Evolutionary conservation across 2,329 filamentous ascomycete genomes (phyloP).

Genomic region (Phialophora expanda): DNA sequence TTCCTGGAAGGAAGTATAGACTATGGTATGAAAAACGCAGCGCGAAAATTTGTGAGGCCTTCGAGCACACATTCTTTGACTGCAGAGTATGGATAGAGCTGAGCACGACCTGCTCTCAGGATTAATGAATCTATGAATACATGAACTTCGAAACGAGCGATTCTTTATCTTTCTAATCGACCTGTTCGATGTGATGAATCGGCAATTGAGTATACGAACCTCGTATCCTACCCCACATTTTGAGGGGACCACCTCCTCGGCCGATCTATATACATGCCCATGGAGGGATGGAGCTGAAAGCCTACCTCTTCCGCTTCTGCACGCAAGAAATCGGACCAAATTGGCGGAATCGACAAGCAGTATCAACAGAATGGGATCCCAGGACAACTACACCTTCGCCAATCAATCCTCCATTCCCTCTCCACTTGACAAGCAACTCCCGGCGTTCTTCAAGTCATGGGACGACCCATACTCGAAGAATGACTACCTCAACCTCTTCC

Average conservation of each 20-base stretch:
- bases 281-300: not conserved
- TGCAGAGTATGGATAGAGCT: constrained; percentile 11
- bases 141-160: constrained; percentile 9
- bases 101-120: constrained; percentile 1
- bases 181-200: not conserved
- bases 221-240: constrained; percentile 25
- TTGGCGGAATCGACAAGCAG: not conserved
- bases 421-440: constrained; percentile 22
- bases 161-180: not conserved
- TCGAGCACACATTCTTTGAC: constrained; percentile 10
- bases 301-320: not conserved
- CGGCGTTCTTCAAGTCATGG: constrained; percentile 32
- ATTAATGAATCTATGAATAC: constrained; percentile 28
- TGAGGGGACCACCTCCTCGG: constrained; percentile 3
- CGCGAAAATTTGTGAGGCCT: constrained; percentile 5
- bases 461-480: constrained; percentile 27
- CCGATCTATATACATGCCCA: not conserved
- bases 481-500: constrained; percentile 28
- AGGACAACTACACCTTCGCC: constrained; percentile 32
- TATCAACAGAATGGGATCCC: constrained; percentile 22
- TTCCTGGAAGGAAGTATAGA: constrained; percentile 34
- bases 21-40: constrained; percentile 14
- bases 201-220: constrained; percentile 21
- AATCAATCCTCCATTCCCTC: constrained; percentile 30
- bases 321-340: not conserved